phyloP scores from a whole-genome alignment of 2,329 filamentous ascomycete species.

The Pestalotiopsis sp. region DNA sequence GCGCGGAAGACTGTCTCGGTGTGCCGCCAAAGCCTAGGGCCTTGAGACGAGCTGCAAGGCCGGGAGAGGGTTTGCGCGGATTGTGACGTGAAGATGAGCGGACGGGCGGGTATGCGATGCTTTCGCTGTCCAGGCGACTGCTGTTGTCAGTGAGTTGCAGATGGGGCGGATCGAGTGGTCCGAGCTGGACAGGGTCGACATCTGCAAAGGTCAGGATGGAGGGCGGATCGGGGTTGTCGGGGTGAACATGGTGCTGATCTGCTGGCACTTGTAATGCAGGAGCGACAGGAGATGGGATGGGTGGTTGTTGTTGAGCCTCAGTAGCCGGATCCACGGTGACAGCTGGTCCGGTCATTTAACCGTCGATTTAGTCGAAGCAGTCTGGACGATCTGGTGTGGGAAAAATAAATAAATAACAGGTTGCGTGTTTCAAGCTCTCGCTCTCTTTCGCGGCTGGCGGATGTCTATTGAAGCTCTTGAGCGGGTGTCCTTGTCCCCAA shows the following conservation, averaged over 20 bases:
- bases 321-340: conserved; percentile 22
- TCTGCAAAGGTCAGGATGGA: conserved; percentile 42
- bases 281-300: conserved; percentile 2
- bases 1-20: conserved; percentile 38
- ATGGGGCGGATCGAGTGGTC: conserved; percentile 25
- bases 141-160: conserved; percentile 16
- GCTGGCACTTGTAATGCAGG: not conserved
- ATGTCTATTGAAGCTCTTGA: not conserved
- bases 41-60: conserved; percentile 65
- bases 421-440: not conserved
- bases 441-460: not conserved
- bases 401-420: not conserved
- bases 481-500: not conserved
- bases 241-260: conserved; percentile 12
- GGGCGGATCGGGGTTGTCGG: conserved; percentile 16
- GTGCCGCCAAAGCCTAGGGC: conserved; percentile 59
- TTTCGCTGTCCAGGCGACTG: conserved; percentile 7
- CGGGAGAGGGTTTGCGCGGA: conserved; percentile 63
- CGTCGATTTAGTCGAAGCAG: conserved; percentile 10
- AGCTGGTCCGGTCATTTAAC: conserved; percentile 30
- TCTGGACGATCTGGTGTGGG: conserved; percentile 7
- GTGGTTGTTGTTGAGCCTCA: conserved; percentile 17
- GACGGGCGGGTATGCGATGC: conserved; percentile 20
- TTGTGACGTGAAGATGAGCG: conserved; percentile 31
- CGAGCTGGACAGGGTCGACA: conserved; percentile 40